Conservation (phyloP, 495 filamentous ascomycete species). For the Neurospora sp. region DNA sequence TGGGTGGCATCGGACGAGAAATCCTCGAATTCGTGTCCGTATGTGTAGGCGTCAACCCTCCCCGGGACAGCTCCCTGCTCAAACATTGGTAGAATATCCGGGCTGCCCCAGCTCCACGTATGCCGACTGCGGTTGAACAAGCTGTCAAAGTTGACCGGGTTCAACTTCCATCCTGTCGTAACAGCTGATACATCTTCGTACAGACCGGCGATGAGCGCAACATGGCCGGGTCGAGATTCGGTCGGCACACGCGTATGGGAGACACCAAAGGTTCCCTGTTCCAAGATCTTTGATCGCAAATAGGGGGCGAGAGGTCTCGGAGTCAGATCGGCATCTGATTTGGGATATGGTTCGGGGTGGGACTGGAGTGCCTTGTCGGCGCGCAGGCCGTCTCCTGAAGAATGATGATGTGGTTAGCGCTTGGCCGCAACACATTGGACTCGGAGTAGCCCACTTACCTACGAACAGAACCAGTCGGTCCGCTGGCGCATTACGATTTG, state of each 20-base stretch:
- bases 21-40: slow-evolving; percentile 79
- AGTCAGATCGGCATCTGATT: slow-evolving; percentile 43
- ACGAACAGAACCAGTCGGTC: slow-evolving; percentile 89
- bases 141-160: slow-evolving; percentile 97
- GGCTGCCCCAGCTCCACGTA: slow-evolving; percentile 99
- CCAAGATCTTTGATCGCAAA: slow-evolving; percentile 76
- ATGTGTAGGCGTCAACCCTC: slow-evolving; percentile 73
- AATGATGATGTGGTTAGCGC: neutral
- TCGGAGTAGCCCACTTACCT: slow-evolving; percentile 44
- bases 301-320: slow-evolving; percentile 83
- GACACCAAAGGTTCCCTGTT: slow-evolving; percentile 94
- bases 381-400: slow-evolving; percentile 75
- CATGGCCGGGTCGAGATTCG: slow-evolving; percentile 94
- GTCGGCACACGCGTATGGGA: slow-evolving; percentile 97
- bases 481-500: slow-evolving; percentile 61
- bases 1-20: slow-evolving; percentile 71
- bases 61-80: slow-evolving; percentile 84
- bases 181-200: slow-evolving; percentile 99
- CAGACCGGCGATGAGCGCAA: slow-evolving; percentile 91
- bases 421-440: slow-evolving; percentile 3
- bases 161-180: slow-evolving; percentile 96
- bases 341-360: slow-evolving; percentile 78
- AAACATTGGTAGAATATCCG: slow-evolving; percentile 97
- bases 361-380: slow-evolving; percentile 98
- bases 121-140: slow-evolving; percentile 95